These are phyloP conservation scores for Ulota crispa DNA, from an alignment of 225 moss, liverwort and hornwort genomes.

Conservation along the genomic window DNA sequence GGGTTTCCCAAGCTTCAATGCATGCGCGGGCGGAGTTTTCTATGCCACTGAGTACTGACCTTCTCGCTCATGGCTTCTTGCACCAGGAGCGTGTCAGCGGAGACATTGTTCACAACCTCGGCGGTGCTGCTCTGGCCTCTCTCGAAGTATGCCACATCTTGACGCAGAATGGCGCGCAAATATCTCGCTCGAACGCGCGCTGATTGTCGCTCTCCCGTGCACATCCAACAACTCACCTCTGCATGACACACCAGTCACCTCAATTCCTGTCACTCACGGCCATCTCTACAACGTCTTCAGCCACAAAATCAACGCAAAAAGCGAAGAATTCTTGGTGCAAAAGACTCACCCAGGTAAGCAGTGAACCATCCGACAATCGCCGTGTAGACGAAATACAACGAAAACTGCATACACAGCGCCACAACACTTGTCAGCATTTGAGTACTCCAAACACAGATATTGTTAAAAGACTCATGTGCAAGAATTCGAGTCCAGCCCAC, in stretches of 20 bases:
- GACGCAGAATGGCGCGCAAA: conserved; percentile 68
- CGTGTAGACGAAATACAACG: conserved; percentile 52
- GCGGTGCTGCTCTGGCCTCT: conserved; percentile 56
- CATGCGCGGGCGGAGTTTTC: too few species aligned
- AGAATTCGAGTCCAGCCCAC: too few species aligned
- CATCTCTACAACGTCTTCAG: background rate
- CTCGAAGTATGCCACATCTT: conserved; percentile 80
- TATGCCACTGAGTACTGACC: conserved; percentile 1
- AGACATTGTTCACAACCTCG: conserved; percentile 70
- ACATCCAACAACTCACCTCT: conserved; percentile 84
- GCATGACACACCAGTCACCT: background rate
- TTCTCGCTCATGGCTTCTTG: conserved; percentile 91
- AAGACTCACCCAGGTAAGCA: conserved; percentile 46
- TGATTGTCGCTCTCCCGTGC: conserved; percentile 75
- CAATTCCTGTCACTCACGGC: background rate
- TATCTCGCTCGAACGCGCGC: conserved; percentile 68
- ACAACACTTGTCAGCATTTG: background rate
- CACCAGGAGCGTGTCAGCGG: conserved; percentile 59
- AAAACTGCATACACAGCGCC: conserved; percentile 29
- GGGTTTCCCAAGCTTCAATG: too few species aligned
- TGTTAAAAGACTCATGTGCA: background rate
- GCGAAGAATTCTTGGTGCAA: background rate
- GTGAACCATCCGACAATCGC: conserved; percentile 43
- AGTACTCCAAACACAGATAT: background rate
- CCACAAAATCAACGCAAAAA: background rate